Conservation (phyloP, 148 eudicot genomes). For the Chenopodium suecicum region DNA sequence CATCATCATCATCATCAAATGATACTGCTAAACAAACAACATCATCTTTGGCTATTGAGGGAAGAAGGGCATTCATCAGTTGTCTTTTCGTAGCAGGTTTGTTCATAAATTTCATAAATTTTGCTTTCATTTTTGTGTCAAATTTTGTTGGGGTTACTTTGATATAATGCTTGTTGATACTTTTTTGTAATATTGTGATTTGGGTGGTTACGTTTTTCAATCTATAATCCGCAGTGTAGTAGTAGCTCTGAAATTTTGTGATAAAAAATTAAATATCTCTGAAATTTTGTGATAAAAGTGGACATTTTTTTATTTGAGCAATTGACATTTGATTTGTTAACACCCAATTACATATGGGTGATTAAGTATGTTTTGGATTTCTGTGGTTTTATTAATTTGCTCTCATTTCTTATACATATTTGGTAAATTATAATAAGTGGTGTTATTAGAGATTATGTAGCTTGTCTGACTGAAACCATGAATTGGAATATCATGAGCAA, state of each 20-base stretch:
- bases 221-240: neutral
- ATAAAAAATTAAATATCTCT: too few species aligned
- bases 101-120: neutral
- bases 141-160: neutral
- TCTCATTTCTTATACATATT: neutral
- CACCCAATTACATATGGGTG: neutral
- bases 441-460: neutral
- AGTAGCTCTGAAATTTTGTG: too few species aligned
- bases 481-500: too few species aligned
- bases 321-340: neutral
- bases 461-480: too few species aligned
- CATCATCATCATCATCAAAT: constrained; percentile 26
- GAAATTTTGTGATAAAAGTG: too few species aligned
- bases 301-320: neutral
- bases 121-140: neutral
- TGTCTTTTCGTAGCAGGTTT: constrained; percentile 28
- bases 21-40: constrained; percentile 3
- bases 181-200: neutral
- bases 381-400: neutral
- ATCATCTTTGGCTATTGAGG: constrained; percentile 18
- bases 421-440: neutral
- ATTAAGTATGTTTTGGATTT: neutral
- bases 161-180: neutral
- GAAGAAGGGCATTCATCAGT: constrained; percentile 36
- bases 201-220: neutral